A percentile compares a stretch with the other conserved stretches of the same genome.
Conservation (phyloP, 768 basidiomycete species). For the Phlebiopsis gigantea region DNA sequence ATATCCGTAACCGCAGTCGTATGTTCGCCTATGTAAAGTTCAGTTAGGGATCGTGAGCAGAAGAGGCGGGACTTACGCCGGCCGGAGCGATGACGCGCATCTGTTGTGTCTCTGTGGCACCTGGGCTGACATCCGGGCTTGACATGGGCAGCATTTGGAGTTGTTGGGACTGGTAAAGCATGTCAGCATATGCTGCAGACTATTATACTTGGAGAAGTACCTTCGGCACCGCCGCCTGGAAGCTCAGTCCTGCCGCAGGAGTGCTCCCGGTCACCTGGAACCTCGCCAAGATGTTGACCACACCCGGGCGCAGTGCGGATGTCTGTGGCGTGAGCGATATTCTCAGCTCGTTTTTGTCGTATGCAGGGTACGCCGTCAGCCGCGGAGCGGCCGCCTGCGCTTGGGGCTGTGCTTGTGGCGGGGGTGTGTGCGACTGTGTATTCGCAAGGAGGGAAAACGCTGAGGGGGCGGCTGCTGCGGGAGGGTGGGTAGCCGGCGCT, state of each 20-base stretch:
- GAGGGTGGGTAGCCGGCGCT: slow-evolving; percentile 17
- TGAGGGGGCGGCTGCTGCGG: slow-evolving; percentile 10
- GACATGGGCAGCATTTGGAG: slow-evolving; percentile 98
- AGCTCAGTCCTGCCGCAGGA: slow-evolving; percentile 63
- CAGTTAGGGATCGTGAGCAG: too few species aligned
- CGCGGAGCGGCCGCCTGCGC: slow-evolving; percentile 41
- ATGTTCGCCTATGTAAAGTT: slow-evolving; percentile 87
- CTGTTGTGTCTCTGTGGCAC: slow-evolving; percentile 76
- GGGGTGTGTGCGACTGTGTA: slow-evolving; percentile 32
- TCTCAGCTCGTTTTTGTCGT: slow-evolving; percentile 86
- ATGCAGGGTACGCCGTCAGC: slow-evolving; percentile 75
- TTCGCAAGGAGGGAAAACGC: slow-evolving; percentile 29
- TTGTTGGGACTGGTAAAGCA: slow-evolving; percentile 77
- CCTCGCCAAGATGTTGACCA: slow-evolving; percentile 85
- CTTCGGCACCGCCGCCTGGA: slow-evolving; percentile 98
- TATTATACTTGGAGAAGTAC: slow-evolving; percentile 32
- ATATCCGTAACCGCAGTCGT: slow-evolving; percentile 80
- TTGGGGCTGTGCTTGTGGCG: slow-evolving; percentile 22
- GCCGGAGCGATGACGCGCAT: too few species aligned
- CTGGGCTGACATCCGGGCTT: slow-evolving; percentile 70
- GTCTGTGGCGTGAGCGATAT: slow-evolving; percentile 89
- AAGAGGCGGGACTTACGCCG: too few species aligned
- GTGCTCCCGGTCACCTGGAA: slow-evolving; percentile 66
- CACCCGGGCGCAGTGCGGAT: slow-evolving; percentile 72
- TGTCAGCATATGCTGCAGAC: background rate